Base-by-base conservation (phyloP, 805 yeast species). In the Wickerhamiella nectarea region DNA sequence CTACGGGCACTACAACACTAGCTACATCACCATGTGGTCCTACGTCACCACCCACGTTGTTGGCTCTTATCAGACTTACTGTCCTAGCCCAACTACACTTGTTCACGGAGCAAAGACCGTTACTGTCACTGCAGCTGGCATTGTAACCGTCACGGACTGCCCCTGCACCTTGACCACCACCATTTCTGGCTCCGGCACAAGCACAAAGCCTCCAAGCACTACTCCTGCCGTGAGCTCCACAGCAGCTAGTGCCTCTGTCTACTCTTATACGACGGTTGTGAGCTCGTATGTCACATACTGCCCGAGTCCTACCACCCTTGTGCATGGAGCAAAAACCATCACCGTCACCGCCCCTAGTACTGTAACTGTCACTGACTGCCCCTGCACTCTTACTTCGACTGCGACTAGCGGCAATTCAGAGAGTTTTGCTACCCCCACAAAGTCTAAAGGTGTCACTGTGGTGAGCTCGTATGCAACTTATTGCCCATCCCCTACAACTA, bases 11-110 rank as follows among this genome's bases (percentile, higher is more conserved):
- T 7, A 42, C 26, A 40, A 41, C 14, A 15, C 40, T 14, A 28
- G 38, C 6, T 36, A 22, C 31, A 26, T 24, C 17, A 37, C 40
- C 15, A 14, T 26, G 14, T 37, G 40, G 59, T 69, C 75, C 17
- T 8, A 20, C 17, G 34, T 26, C 21, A 36, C 38, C 22, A 22
- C 36, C 15, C n/a, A 20, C 9, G 39, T 36, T 4, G 39, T 36
- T n/a, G n/a, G 11, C 6, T 36, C 39, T 3, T 36, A 22, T 15
- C 22, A 24, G 12, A 36, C 39, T 11, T 24, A 20, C 11, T 36
- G 39, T 18, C 39, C 39, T n/a, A 3, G 10, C 3, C 29, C 22
- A 4, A 45, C 46, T 12, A 36, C 41, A 7, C 14, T 46, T 20
- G 26, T 34, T 20, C 43, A 34, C 22, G 22, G 21, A 9, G 22